Percentiles rank a stretch among this genome's conserved stretches.
phyloP scores from a whole-genome alignment of 1,284 basidiomycete species.

The Sporisorium sorghi region DNA sequence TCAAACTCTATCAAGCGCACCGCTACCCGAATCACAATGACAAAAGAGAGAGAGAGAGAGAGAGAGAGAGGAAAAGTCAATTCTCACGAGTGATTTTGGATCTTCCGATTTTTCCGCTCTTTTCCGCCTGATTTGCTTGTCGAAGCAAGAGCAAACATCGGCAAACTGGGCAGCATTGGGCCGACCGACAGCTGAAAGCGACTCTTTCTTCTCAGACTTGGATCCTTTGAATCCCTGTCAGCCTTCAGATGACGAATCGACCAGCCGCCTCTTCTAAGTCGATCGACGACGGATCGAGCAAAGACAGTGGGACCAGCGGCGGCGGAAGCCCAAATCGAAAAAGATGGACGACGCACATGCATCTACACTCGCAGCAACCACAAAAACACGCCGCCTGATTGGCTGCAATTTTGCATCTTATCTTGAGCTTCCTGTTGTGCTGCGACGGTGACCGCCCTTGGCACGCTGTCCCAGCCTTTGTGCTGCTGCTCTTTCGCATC shows the following conservation, averaged over 20 bases:
- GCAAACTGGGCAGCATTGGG: slow-evolving; percentile 1
- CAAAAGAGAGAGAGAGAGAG: neutral
- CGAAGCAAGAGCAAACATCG: neutral
- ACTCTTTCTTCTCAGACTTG: neutral
- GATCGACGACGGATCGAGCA: neutral
- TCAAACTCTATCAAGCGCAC: slow-evolving; percentile 4
- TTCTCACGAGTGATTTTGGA: slow-evolving; percentile 2
- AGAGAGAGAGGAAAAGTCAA: neutral
- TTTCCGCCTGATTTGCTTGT: neutral
- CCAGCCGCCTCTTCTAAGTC: no score
- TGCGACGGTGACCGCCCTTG: no score
- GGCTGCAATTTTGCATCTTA: slow-evolving; percentile 22
- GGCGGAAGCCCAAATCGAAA: neutral
- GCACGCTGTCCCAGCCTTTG: neutral
- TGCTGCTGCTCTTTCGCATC: slow-evolving; percentile 1
- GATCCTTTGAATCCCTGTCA: neutral
- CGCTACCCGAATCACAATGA: slow-evolving; percentile 1
- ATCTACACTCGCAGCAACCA: neutral
- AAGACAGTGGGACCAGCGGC: no score
- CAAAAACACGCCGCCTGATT: slow-evolving; percentile 8
- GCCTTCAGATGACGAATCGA: neutral
- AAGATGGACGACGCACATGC: neutral
- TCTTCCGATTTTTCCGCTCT: slow-evolving; percentile 11
- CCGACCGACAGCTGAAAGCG: slow-evolving; percentile 13
- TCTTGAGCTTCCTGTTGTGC: no score